These are phyloP conservation scores for Petunia hybrid DNA, from an alignment of 305 asterid genomes.

Conservation along the genomic window DNA sequence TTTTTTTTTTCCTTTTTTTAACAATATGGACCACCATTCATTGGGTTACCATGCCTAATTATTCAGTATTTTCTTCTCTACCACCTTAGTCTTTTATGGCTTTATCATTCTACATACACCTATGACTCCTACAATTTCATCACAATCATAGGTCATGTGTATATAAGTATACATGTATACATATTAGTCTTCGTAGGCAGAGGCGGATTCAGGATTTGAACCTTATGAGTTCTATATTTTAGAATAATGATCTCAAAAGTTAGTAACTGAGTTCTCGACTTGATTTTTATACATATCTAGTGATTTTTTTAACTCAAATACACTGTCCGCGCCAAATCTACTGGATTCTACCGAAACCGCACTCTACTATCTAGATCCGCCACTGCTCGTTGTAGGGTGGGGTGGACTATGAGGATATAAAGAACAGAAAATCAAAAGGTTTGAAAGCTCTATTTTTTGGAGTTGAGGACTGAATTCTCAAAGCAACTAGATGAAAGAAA, in stretches of 20 bases:
- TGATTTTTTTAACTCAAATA: too few species aligned
- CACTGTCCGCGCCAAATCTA: too few species aligned
- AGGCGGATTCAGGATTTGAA: background rate
- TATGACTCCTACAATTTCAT: slow-evolving; percentile 11
- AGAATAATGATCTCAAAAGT: too few species aligned
- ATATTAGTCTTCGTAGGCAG: slow-evolving; percentile 22
- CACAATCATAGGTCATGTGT: background rate
- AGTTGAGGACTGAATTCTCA: slow-evolving; percentile 29
- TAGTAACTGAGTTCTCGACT: too few species aligned
- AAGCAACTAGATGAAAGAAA: slow-evolving; percentile 31
- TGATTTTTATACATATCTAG: too few species aligned
- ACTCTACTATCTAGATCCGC: too few species aligned
- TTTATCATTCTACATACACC: background rate
- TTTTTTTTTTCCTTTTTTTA: background rate
- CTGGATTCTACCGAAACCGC: too few species aligned
- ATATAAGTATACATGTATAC: background rate
- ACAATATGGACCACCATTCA: slow-evolving; percentile 27
- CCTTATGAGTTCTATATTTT: too few species aligned
- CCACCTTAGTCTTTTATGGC: background rate
- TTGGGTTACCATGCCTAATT: slow-evolving; percentile 30
- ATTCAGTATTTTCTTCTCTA: slow-evolving; percentile 21
- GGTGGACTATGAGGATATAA: slow-evolving; percentile 29
- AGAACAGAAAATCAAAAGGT: background rate
- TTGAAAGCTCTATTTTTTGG: slow-evolving; percentile 26
- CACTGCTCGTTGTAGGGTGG: slow-evolving; percentile 15